Base-by-base conservation (phyloP, 2,329 filamentous ascomycete species). In the Clarireedia homoeocarpa region DNA sequence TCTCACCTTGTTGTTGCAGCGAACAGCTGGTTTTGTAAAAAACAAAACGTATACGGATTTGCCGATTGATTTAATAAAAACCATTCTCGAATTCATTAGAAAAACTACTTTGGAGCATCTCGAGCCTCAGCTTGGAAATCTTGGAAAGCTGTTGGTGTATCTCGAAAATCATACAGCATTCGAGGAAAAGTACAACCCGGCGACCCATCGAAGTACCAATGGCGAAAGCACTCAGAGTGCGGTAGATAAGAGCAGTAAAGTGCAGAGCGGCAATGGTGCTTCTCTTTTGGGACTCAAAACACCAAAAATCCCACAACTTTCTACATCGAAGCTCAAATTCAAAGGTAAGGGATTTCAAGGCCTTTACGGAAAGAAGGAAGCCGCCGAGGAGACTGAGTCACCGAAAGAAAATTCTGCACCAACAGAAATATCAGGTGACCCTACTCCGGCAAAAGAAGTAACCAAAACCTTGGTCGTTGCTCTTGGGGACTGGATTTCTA, bases 11-110 rank as follows among this genome's bases (percentile, higher is more conserved):
- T 61, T 68, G 49, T 61, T 70, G 10, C 59, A 63, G 10, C 58
- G 56, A 17, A 59, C 61, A 14, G 67, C 67, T 40, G 60, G 62
- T 23, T 63, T 64, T 26, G 45, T 66, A 20, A 69, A 66, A 57
- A 60, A 59, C 20, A 60, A 58, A 27, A 56, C 62, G 23, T 59
- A 63, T 20, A 62, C 63, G 56, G 56, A 63, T 46, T 53, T 69
- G 3, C 66, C 66, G 2, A 48, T 66, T 20, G 46, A 52, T 2
- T 67, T 66, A 61, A 61, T 69, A 26, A 59, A 59, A 42, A 60
- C 56, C 36, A 61, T 70, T 26, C 51, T 70, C 34, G 20, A 26
- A 5, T 57, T 59, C 42, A 55, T 59, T 44, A 14, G 54, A n/a
- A 14, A 45, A 36, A 47, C 51, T 9, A 38, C 23, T 17, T 52